phyloP scores from a whole-genome alignment of 2,329 filamentous ascomycete genomes.

The Paraconiothyrium sp. region DNA sequence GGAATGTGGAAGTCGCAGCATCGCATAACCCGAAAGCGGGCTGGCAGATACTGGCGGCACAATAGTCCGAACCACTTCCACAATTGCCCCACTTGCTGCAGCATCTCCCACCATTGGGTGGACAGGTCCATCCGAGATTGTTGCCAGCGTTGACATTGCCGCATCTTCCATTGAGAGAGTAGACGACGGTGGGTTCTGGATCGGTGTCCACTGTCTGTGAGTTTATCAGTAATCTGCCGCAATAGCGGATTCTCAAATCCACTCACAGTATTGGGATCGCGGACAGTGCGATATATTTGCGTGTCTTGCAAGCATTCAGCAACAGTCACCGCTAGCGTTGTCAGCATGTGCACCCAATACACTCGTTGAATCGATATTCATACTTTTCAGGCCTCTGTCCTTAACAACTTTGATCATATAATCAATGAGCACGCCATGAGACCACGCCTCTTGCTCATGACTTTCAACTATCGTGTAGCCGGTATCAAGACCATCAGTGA shows the following conservation, averaged over 20 bases:
- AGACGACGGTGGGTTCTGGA: slow-evolving; percentile 10
- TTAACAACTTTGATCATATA: slow-evolving; percentile 19
- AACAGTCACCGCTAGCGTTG: slow-evolving; percentile 15
- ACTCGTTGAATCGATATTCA: neutral
- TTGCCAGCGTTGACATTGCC: slow-evolving; percentile 21
- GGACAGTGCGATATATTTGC: slow-evolving; percentile 15
- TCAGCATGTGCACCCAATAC: neutral
- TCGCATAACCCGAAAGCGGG: slow-evolving; percentile 7
- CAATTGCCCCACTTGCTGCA: slow-evolving; percentile 13
- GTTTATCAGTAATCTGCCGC: too few relatives aligned
- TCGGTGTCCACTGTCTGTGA: neutral
- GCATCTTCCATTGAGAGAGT: slow-evolving; percentile 22
- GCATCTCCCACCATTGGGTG: slow-evolving; percentile 18
- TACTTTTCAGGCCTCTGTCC: slow-evolving; percentile 17
- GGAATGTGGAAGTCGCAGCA: slow-evolving; percentile 1
- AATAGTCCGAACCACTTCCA: slow-evolving; percentile 8
- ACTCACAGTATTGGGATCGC: slow-evolving; percentile 8
- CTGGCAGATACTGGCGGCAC: slow-evolving; percentile 3
- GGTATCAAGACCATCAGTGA: slow-evolving; percentile 38
- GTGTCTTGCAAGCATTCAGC: slow-evolving; percentile 19
- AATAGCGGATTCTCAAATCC: neutral
- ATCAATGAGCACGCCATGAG: slow-evolving; percentile 21
- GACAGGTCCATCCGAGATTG: slow-evolving; percentile 21
- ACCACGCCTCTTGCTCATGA: slow-evolving; percentile 21
- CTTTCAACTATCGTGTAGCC: slow-evolving; percentile 20